Evolutionary conservation across 768 basidiomycete species (phyloP).

Genomic region (Hirschioporus abietinus): DNA sequence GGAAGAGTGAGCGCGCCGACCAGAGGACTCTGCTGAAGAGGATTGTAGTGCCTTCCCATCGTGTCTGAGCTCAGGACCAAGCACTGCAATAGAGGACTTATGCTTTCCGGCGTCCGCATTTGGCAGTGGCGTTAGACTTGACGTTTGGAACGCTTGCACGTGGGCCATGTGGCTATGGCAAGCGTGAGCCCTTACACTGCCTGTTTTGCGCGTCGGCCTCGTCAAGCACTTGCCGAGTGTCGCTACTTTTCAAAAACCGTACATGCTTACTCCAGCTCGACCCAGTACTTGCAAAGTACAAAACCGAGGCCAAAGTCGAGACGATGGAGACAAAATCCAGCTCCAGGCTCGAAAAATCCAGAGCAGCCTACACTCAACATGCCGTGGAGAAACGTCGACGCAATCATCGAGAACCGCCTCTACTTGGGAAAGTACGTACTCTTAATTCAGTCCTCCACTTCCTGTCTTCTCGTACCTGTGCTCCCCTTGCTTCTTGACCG

Average conservation of each 20-base stretch:
- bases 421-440: constrained; percentile 70
- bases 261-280: neutral
- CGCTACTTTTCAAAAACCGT: neutral
- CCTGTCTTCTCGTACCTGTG: constrained; percentile 15
- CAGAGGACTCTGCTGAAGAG: neutral
- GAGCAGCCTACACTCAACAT: constrained; percentile 15
- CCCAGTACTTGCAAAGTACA: neutral
- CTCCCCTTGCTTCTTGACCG: constrained; percentile 16
- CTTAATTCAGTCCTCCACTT: constrained; percentile 12
- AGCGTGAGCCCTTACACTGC: neutral
- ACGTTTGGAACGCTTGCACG: neutral
- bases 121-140: neutral
- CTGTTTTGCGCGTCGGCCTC: neutral
- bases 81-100: constrained; percentile 1
- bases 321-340: neutral
- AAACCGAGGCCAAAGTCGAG: neutral
- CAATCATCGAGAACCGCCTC: constrained; percentile 58
- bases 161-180: neutral
- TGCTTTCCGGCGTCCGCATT: neutral
- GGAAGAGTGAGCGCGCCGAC: neutral
- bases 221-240: neutral
- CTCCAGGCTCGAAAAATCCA: neutral
- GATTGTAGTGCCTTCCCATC: constrained; percentile 1
- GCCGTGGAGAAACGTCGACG: constrained; percentile 63
- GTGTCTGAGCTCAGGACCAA: neutral